Conservation (phyloP, 495 filamentous ascomycete species). For the Penicillium roqueforti region DNA sequence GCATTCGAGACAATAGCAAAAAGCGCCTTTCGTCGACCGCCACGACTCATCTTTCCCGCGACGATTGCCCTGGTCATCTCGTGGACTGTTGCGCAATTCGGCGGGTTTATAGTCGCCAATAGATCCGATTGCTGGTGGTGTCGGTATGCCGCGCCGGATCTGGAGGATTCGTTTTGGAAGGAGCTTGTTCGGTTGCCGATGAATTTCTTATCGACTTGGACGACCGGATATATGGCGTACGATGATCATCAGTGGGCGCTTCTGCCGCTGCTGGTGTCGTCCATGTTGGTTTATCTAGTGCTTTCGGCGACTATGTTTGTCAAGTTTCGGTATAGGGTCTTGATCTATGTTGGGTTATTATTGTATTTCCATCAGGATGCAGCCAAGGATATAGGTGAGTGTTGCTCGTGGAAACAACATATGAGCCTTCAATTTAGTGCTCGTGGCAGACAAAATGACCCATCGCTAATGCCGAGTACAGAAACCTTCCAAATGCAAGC, state of each 20-base stretch:
- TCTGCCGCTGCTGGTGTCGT: conserved; percentile 55
- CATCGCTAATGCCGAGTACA: conserved; percentile 6
- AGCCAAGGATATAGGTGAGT: conserved; percentile 30
- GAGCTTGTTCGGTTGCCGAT: conserved; percentile 42
- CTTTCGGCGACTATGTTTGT: conserved; percentile 56
- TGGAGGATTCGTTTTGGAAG: conserved; percentile 35
- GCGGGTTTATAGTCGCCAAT: conserved; percentile 54
- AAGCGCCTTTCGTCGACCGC: conserved; percentile 61
- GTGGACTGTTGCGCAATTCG: conserved; percentile 59
- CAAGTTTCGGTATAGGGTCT: conserved; percentile 52
- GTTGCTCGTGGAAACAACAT: not conserved
- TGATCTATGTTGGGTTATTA: conserved; percentile 48
- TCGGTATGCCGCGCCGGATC: conserved; percentile 50
- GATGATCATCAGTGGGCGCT: conserved; percentile 68
- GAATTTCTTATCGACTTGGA: conserved; percentile 57
- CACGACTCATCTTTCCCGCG: conserved; percentile 59
- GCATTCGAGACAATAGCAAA: conserved; percentile 54
- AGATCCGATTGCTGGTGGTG: conserved; percentile 59
- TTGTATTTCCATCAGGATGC: conserved; percentile 52
- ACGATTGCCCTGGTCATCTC: conserved; percentile 55
- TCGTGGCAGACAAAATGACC: not conserved
- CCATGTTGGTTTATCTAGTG: conserved; percentile 58
- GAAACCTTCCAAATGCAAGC: conserved; percentile 55
- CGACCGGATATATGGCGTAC: conserved; percentile 54
- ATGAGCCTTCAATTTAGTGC: not conserved